Base-by-base conservation (phyloP, 2,329 filamentous ascomycete genomes). In the Colletotrichum sp. region DNA sequence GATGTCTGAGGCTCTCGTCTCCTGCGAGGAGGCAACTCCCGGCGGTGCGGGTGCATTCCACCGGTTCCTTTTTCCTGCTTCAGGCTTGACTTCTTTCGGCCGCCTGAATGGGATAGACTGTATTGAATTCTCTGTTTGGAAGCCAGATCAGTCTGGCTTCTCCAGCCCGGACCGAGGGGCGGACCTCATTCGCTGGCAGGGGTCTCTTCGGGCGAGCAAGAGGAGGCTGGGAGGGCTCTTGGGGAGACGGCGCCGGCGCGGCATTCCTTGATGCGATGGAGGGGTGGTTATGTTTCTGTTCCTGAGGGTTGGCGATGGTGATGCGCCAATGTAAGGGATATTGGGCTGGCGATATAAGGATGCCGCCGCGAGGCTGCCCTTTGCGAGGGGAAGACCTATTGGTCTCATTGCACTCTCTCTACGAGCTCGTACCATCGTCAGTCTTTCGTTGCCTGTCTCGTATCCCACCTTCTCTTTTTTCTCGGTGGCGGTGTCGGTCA, bases 321-420 rank as follows among this genome's bases (percentile, higher is more conserved):
- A 73, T 69, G 57, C 10, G 28, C 73, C 71, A 21, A 24, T 63
- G 72, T 26, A 75, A 75, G 73, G 73, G 69, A 68, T 26, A 36
- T 34, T 21, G 30, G 3, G 30, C 7, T 13, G 57, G 39, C 63
- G 34, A 72, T 75, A 76, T 76, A 76, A 76, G 64, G 48, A 65
- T n/a, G 70, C 24, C 10, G 34, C 55, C 64, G 36, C 39, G 66
- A 32, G 39, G 24, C 7, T 39, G 14, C 48, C 24, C 32, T 21
- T 48, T 32, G 67, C 43, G 13, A 4, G 30, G 30, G 16, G 13
- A 73, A 55, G 43, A 18, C 18, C 36, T 43, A 52, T 52, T 18
- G 21, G 48, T 61, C 43, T 43, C 30, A 24, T 12, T 16, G 28
- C 48, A 34, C 32, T 52, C 39, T 72, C 52, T 63, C 55, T 75